Evolutionary conservation across 2,329 filamentous ascomycete genomes (phyloP).

Genomic region (Macrophomina pseudophaseolina): DNA sequence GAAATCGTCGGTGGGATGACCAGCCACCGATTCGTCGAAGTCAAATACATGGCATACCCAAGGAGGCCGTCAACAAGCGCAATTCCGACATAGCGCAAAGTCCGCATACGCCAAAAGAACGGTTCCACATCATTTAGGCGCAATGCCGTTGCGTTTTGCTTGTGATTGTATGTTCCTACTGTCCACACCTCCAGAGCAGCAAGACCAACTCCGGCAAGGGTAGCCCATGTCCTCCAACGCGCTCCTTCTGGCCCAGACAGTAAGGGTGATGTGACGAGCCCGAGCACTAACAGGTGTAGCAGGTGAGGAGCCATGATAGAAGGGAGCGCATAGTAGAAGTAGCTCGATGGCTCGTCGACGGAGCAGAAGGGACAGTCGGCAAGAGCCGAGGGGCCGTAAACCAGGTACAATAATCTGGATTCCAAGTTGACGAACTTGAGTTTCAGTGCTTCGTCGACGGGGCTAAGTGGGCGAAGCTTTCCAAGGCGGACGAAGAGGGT

Average conservation of each 20-base stretch:
- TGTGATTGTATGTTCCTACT: conserved; percentile 68
- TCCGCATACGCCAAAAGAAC: conserved; percentile 72
- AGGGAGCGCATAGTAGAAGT: conserved; percentile 81
- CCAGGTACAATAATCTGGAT: conserved; percentile 79
- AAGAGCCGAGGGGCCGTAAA: conserved; percentile 77
- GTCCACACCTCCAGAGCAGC: conserved; percentile 70
- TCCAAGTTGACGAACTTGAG: conserved; percentile 67
- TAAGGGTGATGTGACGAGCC: conserved; percentile 72
- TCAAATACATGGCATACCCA: conserved; percentile 72
- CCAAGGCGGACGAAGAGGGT: conserved; percentile 80
- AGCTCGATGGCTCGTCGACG: conserved; percentile 78
- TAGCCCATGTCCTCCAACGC: conserved; percentile 74
- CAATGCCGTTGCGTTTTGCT: conserved; percentile 66
- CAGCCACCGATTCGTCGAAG: conserved; percentile 80
- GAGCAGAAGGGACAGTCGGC: conserved; percentile 82
- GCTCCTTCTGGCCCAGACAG: conserved; percentile 67
- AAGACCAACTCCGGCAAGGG: conserved; percentile 64
- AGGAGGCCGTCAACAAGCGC: conserved; percentile 68
- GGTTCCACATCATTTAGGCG: conserved; percentile 67
- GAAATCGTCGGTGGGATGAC: conserved; percentile 64
- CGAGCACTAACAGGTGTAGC: conserved; percentile 73
- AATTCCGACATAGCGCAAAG: conserved; percentile 67
- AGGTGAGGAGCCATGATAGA: conserved; percentile 78
- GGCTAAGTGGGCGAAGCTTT: conserved; percentile 59
- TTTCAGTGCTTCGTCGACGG: conserved; percentile 68